Conservation (phyloP, 1,139 yeast species). For the Blastobotrys petasosporus region DNA sequence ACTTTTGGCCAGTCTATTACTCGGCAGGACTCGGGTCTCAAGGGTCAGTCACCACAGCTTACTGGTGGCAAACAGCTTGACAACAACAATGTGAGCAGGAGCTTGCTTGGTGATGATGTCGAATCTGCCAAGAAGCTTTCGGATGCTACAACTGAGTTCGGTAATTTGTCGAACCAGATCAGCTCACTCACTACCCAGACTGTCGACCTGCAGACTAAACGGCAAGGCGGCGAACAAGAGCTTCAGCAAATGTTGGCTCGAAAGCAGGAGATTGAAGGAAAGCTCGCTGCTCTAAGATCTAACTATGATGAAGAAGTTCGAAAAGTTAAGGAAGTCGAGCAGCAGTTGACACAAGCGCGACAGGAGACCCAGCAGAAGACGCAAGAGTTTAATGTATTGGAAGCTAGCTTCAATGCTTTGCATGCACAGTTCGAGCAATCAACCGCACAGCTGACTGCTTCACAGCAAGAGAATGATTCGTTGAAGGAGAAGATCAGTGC, state of each 20-base stretch:
- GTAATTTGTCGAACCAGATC: conserved; percentile 80
- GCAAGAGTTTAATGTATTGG: conserved; percentile 71
- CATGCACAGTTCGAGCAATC: conserved; percentile 61
- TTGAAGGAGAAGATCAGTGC: conserved; percentile 60
- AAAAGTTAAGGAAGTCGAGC: conserved; percentile 60
- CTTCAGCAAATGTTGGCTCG: conserved; percentile 55
- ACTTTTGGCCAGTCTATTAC: conserved; percentile 59
- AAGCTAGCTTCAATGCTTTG: conserved; percentile 72
- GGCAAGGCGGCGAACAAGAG: conserved; percentile 71
- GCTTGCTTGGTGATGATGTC: conserved; percentile 49
- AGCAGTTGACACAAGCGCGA: conserved; percentile 50
- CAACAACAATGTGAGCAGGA: conserved; percentile 34
- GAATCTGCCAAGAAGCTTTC: conserved; percentile 64
- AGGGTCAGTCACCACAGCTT: conserved; percentile 3
- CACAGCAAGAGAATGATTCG: conserved; percentile 59
- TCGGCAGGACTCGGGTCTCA: conserved; percentile 29
- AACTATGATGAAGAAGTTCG: conserved; percentile 72
- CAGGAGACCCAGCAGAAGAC: conserved; percentile 68
- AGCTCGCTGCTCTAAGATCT: conserved; percentile 58
- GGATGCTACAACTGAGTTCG: conserved; percentile 77
- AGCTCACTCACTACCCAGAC: conserved; percentile 74
- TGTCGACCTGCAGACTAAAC: conserved; percentile 60
- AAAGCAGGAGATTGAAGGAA: conserved; percentile 66
- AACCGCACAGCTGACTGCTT: conserved; percentile 53
- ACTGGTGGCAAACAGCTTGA: neutral